These are phyloP conservation scores for Cocos nucifera DNA, from an alignment of 176 grass and related monocot species.

Conservation along the genomic window DNA sequence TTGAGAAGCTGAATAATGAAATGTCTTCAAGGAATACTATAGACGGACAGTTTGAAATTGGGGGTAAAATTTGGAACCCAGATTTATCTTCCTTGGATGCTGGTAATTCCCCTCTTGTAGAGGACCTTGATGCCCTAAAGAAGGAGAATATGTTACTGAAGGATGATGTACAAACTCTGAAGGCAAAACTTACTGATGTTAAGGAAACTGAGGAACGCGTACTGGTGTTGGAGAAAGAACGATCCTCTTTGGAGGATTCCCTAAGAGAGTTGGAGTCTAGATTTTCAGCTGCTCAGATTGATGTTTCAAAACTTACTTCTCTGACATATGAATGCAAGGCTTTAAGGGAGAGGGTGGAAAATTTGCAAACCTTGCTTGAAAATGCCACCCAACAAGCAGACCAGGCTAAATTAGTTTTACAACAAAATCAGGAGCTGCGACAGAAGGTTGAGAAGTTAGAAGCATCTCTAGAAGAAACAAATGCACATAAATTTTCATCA, in stretches of 20 bases:
- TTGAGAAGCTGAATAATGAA: conserved; percentile 26
- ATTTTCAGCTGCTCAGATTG: conserved; percentile 38
- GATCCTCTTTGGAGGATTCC: conserved; percentile 47
- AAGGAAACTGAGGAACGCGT: conserved; percentile 49
- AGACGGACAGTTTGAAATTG: conserved; percentile 9
- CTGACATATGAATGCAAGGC: conserved; percentile 32
- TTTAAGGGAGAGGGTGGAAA: conserved; percentile 56
- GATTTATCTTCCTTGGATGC: background rate
- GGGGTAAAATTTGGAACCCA: no score
- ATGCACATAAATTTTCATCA: conserved; percentile 35
- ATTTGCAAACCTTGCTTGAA: conserved; percentile 48
- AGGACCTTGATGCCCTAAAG: conserved; percentile 42
- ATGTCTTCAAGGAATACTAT: conserved; percentile 23
- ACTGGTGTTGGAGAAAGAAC: conserved; percentile 57
- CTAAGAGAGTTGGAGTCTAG: conserved; percentile 40
- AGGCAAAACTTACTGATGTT: conserved; percentile 45
- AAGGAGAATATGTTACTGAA: conserved; percentile 59
- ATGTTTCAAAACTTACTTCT: conserved; percentile 45
- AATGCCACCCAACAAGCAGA: conserved; percentile 37
- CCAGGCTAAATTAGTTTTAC: conserved; percentile 30
- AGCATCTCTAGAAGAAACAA: conserved; percentile 38
- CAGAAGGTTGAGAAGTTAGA: conserved; percentile 43
- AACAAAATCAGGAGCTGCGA: conserved; percentile 31
- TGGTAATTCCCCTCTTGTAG: conserved; percentile 23
- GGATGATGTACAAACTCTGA: conserved; percentile 43